A percentile compares a stretch with the other conserved stretches of the same genome.
Conservation (phyloP, 164 flowering plant species). For the Magnolia kwangsiensis region DNA sequence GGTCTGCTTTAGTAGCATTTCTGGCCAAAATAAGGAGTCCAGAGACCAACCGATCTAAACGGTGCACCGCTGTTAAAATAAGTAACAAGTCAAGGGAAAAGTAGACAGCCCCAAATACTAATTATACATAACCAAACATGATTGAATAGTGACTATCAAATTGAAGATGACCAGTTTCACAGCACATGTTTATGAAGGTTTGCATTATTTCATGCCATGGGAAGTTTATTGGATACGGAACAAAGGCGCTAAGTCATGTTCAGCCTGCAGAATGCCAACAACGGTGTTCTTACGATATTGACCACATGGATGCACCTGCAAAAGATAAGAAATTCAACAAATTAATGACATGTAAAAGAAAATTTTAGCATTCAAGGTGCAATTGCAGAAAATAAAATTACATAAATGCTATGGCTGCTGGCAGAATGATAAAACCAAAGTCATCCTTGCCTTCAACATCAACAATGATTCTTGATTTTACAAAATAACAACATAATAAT, state of each 20-base stretch:
- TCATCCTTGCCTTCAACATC: neutral
- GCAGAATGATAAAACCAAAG: neutral
- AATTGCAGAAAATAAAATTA: neutral
- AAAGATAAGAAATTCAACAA: conserved; percentile 8
- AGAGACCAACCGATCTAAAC: conserved; percentile 92
- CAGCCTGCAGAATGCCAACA: conserved; percentile 92
- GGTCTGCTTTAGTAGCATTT: conserved; percentile 77
- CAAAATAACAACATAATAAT: too few species aligned
- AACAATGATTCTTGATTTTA: neutral
- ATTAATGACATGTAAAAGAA: neutral
- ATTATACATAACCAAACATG: neutral
- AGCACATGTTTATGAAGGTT: neutral
- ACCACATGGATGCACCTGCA: conserved; percentile 97
- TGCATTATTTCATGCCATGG: neutral
- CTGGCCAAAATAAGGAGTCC: conserved; percentile 93
- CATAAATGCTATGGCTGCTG: neutral
- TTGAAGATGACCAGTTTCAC: neutral
- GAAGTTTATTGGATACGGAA: conserved; percentile 73
- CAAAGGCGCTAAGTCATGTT: conserved; percentile 78
- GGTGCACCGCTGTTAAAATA: conserved; percentile 66
- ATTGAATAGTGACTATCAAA: neutral
- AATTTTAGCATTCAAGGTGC: neutral
- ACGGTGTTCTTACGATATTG: conserved; percentile 98
- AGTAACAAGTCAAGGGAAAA: conserved; percentile 28
- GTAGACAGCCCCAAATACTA: neutral